Evolutionary conservation across 2,329 filamentous ascomycete genomes (phyloP), one percentile per base, ranked within the genome.

Genomic region (Aspergillus oerlinghausenensis): DNA sequence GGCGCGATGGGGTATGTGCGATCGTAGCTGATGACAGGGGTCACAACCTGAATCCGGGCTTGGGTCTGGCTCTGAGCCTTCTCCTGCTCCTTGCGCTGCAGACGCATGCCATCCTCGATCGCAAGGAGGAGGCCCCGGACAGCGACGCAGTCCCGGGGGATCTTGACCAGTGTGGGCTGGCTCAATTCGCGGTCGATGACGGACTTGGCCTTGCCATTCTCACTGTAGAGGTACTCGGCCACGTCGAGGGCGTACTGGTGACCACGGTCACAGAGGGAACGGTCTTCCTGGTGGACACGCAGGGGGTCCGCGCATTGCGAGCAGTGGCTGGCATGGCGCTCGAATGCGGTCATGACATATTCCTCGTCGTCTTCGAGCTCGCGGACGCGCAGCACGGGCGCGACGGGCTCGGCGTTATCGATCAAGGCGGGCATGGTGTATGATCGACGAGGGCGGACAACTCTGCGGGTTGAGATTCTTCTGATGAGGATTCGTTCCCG

Each of bases 41-140:
- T 56, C 50, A 50, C 59, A 43, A 51, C 58, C 52, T 26, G 54
- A 56, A 59, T 52, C 49, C 50, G 62, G 40, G 48, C 19, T 21
- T 6, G 43, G 11, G 10, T 25, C 43, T 26, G 43, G 14, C 10
- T 23, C 21, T 47, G 43, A 23, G 43, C 56, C 50, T 55, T 52
- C 19, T 51, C 50, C 19, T 55, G 45, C 23, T 60, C 55, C 47
- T 60, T 63, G 35, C 51, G 59, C 54, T 56, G 66, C 21, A 73
- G 61, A 19, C 58, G 63, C 50, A 79, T 61, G 5, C 77, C 77
- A 11, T 71, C 67, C 53, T 78, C 76, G 25, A 79, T 65, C 2
- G 77, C 77, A 7, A 71, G 69, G 9, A 80, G 67, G 17, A 80
- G 67, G 19, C 65, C 67, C 17, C 69, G 68, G 47, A 75, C 69